Conservation (phyloP, 768 basidiomycete species). For the Daedalea quercina region DNA sequence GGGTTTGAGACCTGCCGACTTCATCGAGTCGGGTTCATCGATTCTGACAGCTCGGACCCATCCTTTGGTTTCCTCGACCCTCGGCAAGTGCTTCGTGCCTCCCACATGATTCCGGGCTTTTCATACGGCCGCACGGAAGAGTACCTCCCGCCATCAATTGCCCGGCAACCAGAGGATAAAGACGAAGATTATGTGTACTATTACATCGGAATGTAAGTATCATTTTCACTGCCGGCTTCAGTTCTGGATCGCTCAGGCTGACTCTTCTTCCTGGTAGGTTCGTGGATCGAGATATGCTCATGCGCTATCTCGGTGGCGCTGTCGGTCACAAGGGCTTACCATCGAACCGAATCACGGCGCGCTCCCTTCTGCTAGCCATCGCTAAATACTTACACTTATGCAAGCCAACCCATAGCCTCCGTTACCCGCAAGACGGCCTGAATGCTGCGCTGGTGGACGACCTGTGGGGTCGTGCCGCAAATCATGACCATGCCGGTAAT, state of each 20-base stretch:
- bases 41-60: conserved; percentile 13
- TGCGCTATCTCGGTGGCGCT: conserved; percentile 18
- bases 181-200: conserved; percentile 14
- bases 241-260: no score
- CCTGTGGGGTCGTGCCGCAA: no score
- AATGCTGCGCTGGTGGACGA: no score
- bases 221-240: neutral
- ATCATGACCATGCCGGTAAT: no score
- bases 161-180: conserved; percentile 1
- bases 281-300: conserved; percentile 22
- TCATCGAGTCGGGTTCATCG: conserved; percentile 35
- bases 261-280: conserved; percentile 15
- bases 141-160: conserved; percentile 8
- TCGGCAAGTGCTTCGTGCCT: conserved; percentile 27
- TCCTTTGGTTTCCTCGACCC: conserved; percentile 45
- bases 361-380: no score
- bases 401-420: no score
- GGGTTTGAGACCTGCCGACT: conserved; percentile 24
- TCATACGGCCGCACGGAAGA: conserved; percentile 14
- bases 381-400: no score
- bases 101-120: conserved; percentile 39
- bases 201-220: conserved; percentile 22
- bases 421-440: no score
- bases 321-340: conserved; percentile 14
- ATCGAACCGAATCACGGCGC: no score